Base-by-base conservation (phyloP, 352 stramenopile genomes). In the Pythium pectinolyticum region DNA sequence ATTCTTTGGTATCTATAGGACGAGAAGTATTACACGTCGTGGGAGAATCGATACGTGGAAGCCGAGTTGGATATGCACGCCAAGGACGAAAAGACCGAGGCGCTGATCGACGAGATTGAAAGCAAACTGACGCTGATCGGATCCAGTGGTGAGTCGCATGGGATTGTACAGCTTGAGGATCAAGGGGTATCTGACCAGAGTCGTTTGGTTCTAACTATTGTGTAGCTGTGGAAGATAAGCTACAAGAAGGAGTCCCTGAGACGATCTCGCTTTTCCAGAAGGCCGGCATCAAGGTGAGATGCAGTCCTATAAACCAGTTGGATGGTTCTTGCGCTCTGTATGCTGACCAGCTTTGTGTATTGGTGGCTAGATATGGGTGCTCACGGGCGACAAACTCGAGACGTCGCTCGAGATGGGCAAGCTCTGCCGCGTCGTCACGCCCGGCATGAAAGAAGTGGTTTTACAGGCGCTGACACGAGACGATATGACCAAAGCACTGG, bases 371-470 rank as follows among this genome's bases (percentile, higher is more conserved):
- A 90, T 98, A 17, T 98, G 92, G 90, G 92, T 98, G 4, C 75
- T 98, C 20, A 98, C 94, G 2, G 93, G 93, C 0, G 97, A 99
- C 72, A 99, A 99, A 64, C 80, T 97, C n/a, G 97, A 99, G 70
- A 99, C 97, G 5, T 98, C 97, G 6, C 91, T 99, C 32, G 97
- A 99, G 75, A 99, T 99, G 74, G 97, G 94, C 28, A 98, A 95
- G 47, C 74, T 95, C 3, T 97, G 86, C 58, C 77, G 83, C 20
- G 80, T 98, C 11, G 74, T 98, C 25, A 90, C 80, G 0, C 70
- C 74, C n/a, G 75, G 78, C 30, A 96, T 95, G 81, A 88, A 95
- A 57, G 81, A 92, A 57, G 67, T 89, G 7, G 72, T 90, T 1
- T 52, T 93, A 10, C 73, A 76, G 31, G 84, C 61, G 9, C 46